Percentiles rank a stretch among this genome's conserved stretches.
Conservation (phyloP, 345 rosid species). For the Eutrema heterophyllum region DNA sequence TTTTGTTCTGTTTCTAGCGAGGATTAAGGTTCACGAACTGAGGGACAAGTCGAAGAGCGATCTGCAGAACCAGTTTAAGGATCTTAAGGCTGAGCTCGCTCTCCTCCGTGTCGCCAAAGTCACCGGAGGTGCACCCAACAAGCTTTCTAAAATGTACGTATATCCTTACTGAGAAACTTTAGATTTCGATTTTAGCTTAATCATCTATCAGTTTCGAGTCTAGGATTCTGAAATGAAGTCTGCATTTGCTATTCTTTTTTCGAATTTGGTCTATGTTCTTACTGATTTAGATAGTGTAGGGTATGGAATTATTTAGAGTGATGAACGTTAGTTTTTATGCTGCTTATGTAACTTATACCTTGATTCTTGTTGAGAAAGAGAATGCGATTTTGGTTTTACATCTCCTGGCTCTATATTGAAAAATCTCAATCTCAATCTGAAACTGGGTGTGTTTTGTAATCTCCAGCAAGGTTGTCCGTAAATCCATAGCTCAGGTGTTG, state of each 20-base stretch:
- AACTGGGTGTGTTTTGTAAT: conserved; percentile 8
- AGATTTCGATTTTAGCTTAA: neutral
- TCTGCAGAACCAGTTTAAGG: conserved; percentile 44
- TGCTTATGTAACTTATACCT: too few species aligned
- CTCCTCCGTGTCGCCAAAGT: conserved; percentile 61
- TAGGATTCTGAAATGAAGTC: neutral
- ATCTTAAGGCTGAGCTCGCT: conserved; percentile 52
- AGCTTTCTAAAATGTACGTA: conserved; percentile 50
- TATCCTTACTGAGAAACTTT: neutral
- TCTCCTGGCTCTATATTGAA: neutral
- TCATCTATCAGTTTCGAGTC: neutral
- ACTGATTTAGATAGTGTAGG: neutral
- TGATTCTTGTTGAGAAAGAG: neutral
- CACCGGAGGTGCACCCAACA: conserved; percentile 60
- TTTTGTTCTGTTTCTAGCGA: conserved; percentile 25
- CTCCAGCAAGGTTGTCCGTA: conserved; percentile 85
- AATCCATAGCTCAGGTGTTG: conserved; percentile 87
- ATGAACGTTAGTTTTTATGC: too few species aligned
- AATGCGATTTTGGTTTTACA: neutral
- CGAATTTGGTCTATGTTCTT: neutral
- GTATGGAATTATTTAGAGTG: neutral
- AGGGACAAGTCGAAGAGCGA: conserved; percentile 45
- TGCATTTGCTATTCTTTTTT: neutral
- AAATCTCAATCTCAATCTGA: too few species aligned
- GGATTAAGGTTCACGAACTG: conserved; percentile 55